These are phyloP conservation scores for Aurinia saxatilis DNA, from an alignment of 345 rosid genomes.

Conservation along the genomic window DNA sequence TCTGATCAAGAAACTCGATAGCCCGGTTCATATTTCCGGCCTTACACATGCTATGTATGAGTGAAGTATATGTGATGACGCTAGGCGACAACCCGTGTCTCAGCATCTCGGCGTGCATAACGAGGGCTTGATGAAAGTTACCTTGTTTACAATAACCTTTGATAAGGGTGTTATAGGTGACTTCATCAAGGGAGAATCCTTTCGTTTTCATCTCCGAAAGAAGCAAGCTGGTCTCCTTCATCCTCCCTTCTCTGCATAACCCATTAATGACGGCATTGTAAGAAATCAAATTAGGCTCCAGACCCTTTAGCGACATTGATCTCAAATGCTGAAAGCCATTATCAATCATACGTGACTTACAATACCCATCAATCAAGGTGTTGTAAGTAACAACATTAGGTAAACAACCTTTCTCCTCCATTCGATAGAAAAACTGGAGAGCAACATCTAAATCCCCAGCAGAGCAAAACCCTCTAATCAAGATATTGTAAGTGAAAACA, in stretches of 20 bases:
- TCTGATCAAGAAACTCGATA: slow-evolving; percentile 68
- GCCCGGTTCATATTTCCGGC: slow-evolving; percentile 79
- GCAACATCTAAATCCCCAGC: slow-evolving; percentile 75
- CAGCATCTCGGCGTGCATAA: slow-evolving; percentile 67
- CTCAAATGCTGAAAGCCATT: slow-evolving; percentile 49
- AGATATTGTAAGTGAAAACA: slow-evolving; percentile 75
- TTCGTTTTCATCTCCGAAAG: slow-evolving; percentile 48
- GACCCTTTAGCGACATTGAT: slow-evolving; percentile 50
- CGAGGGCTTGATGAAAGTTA: slow-evolving; percentile 76
- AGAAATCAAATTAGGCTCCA: slow-evolving; percentile 77
- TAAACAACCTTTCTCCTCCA: slow-evolving; percentile 65
- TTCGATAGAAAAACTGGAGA: slow-evolving; percentile 35
- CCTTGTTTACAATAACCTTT: slow-evolving; percentile 79
- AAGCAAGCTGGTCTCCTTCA: slow-evolving; percentile 54
- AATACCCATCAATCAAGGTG: slow-evolving; percentile 61
- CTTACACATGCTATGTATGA: slow-evolving; percentile 79
- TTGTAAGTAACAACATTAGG: slow-evolving; percentile 87
- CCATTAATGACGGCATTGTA: slow-evolving; percentile 73
- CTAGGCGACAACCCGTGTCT: slow-evolving; percentile 70
- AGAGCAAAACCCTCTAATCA: slow-evolving; percentile 69
- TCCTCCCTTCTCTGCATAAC: slow-evolving; percentile 65
- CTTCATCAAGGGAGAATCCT: slow-evolving; percentile 68
- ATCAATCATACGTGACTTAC: slow-evolving; percentile 54
- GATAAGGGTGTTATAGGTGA: slow-evolving; percentile 72
- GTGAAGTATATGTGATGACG: slow-evolving; percentile 74